Base-by-base conservation (phyloP, 2,329 filamentous ascomycete genomes). In the Cytospora chrysosperma region DNA sequence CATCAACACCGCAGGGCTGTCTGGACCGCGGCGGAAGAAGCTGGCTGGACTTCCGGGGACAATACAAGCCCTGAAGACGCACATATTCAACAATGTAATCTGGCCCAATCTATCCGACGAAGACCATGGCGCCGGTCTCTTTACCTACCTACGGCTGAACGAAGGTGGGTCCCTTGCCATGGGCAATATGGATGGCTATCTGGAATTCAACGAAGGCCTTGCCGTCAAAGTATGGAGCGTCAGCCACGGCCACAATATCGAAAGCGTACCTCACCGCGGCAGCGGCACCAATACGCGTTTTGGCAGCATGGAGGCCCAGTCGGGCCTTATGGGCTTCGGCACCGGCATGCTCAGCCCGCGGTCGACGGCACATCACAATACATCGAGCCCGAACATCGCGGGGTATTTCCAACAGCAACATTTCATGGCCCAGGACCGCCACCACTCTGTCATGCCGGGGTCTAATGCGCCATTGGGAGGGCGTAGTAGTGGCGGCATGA, bases 41-140 rank as follows among this genome's bases (percentile, higher is more conserved):
- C 81, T 99, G 17, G 93, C 94, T 1, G 94, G 91, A 0, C 79
- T 98, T 4, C 92, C 93, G 0, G 89, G 87, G 30, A 96, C 94
- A n/a, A 93, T 99, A 58, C 84, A 92, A 53, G 93, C 94, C 0
- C 88, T 99, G 76, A 98, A 97, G 74, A 87, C 82, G 0, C 93
- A 99, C 76, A 92, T 99, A 65, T 99, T 99, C 80, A 99, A 99
- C 76, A 96, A 97, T 72, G 81, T 97, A 63, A 96, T 98, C 60
- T 99, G 95, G 95, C 95, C 95, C 0, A 99, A 99, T 69, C 79
- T 99, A 47, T 96, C 92, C 0, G 94, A 99, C 72, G 95, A 99
- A 77, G 95, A 97, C 74, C 93, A 93, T 37, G 95, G 95, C 27
- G 93, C 93, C 4, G 95, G 95, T 0, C 83, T 99, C 30, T 87